phyloP scores from a whole-genome alignment of 345 rosid genomes.

The Citrus unshiu region DNA sequence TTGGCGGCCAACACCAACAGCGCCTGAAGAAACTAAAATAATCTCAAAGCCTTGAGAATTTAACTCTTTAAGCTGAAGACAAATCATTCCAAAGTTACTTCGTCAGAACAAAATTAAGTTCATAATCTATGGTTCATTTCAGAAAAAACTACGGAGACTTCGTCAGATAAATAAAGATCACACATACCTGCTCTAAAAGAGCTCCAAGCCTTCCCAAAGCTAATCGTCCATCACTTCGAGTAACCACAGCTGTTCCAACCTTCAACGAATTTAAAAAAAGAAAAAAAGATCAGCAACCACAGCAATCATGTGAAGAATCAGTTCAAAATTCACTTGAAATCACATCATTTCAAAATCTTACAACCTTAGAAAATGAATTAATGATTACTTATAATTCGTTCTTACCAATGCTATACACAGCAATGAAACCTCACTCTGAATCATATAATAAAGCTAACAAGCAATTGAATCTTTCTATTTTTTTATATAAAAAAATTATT shows the following conservation, averaged over 20 bases:
- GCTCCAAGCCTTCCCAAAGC: conserved; percentile 60
- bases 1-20: conserved; percentile 62
- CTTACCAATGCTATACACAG: not conserved
- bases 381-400: not conserved
- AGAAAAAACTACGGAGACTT: not conserved
- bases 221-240: conserved; percentile 52
- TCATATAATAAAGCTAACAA: not conserved
- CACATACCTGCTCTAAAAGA: conserved; percentile 53
- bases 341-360: not conserved
- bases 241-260: conserved; percentile 73
- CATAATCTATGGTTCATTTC: not conserved
- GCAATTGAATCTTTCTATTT: not conserved
- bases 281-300: not conserved
- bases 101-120: not conserved
- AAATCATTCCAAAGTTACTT: not conserved
- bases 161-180: not conserved
- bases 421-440: not conserved
- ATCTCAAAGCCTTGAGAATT: conserved; percentile 45
- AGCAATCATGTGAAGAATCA: not conserved
- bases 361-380: not conserved
- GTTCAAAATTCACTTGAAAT: not conserved
- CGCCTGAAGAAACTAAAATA: conserved; percentile 54
- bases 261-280: conserved; percentile 1
- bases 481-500: not conserved
- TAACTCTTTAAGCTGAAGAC: conserved; percentile 47